Percentiles rank a stretch among this genome's conserved stretches.
These are phyloP conservation scores for Insectozyma bohioensis DNA, from an alignment of 1,139 yeast genomes.

Conservation along the genomic window DNA sequence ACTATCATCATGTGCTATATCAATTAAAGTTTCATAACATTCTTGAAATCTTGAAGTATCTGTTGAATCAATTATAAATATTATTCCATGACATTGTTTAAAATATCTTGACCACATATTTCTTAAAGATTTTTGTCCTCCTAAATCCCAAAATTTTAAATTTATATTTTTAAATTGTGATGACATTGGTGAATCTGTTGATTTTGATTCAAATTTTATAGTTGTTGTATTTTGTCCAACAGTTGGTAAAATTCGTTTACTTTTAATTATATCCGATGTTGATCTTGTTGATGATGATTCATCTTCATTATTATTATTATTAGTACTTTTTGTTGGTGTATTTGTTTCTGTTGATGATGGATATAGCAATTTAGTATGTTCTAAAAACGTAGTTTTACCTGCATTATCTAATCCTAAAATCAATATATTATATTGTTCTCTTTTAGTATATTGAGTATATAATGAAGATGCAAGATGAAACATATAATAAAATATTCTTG, in stretches of 20 bases:
- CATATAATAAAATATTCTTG: constrained; percentile 26
- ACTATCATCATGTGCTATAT: constrained; percentile 41
- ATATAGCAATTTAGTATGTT: constrained; percentile 43
- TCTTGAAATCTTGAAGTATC: constrained; percentile 82
- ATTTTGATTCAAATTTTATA: constrained; percentile 33
- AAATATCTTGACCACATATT: constrained; percentile 88
- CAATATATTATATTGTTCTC: constrained; percentile 57
- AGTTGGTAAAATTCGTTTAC: constrained; percentile 47
- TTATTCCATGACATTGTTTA: constrained; percentile 83
- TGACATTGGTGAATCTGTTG: constrained; percentile 22
- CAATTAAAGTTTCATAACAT: constrained; percentile 63
- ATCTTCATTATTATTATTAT: not conserved
- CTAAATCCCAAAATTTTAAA: constrained; percentile 92
- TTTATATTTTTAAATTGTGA: constrained; percentile 49
- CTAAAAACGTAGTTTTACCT: constrained; percentile 73
- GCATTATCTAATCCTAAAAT: constrained; percentile 94
- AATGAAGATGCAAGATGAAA: constrained; percentile 48
- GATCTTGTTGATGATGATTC: constrained; percentile 6
- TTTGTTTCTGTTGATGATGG: constrained; percentile 26
- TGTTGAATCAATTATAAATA: constrained; percentile 89
- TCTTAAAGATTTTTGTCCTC: constrained; percentile 85
- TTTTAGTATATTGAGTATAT: constrained; percentile 47
- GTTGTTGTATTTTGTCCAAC: constrained; percentile 65
- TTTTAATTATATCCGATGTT: constrained; percentile 29
- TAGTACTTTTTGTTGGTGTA: constrained; percentile 13